Evolutionary conservation across 1,284 basidiomycete species (phyloP).

Genomic region (Lentinula novae-zelandiae): DNA sequence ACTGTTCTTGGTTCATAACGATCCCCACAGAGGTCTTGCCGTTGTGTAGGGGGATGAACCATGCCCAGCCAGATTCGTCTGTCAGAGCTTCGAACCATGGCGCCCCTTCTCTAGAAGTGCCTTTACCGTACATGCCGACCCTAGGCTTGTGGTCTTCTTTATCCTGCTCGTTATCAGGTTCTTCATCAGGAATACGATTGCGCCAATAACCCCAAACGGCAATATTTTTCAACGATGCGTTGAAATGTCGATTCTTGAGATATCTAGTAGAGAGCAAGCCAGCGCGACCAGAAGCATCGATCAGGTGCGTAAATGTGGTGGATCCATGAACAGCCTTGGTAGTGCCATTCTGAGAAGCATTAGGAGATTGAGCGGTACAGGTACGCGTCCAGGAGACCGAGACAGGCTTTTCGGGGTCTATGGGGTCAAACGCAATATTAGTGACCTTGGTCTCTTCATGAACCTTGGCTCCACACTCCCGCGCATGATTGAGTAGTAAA

Average conservation of each 20-base stretch:
- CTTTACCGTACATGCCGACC: conserved; percentile 46
- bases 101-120: conserved; percentile 53
- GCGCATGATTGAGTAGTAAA: conserved; percentile 57
- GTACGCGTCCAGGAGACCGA: conserved; percentile 45
- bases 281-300: conserved; percentile 68
- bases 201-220: conserved; percentile 77
- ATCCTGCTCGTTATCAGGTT: not conserved
- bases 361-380: not conserved
- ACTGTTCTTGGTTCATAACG: conserved; percentile 61
- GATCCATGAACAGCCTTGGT: conserved; percentile 31
- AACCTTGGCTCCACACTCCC: conserved; percentile 47
- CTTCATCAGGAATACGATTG: not conserved
- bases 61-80: conserved; percentile 73
- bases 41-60: conserved; percentile 74
- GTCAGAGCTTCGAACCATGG: conserved; percentile 72
- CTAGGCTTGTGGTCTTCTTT: not conserved
- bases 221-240: conserved; percentile 65
- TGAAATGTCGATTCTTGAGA: conserved; percentile 65
- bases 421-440: conserved; percentile 39
- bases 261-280: conserved; percentile 66
- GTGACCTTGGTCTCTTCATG: conserved; percentile 54
- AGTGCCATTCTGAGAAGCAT: not conserved
- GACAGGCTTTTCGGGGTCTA: conserved; percentile 40
- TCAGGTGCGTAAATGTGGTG: conserved; percentile 60
- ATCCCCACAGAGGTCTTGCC: conserved; percentile 68